phyloP scores from a whole-genome alignment of 2,329 filamentous ascomycete genomes.

The Claviceps cyperi region DNA sequence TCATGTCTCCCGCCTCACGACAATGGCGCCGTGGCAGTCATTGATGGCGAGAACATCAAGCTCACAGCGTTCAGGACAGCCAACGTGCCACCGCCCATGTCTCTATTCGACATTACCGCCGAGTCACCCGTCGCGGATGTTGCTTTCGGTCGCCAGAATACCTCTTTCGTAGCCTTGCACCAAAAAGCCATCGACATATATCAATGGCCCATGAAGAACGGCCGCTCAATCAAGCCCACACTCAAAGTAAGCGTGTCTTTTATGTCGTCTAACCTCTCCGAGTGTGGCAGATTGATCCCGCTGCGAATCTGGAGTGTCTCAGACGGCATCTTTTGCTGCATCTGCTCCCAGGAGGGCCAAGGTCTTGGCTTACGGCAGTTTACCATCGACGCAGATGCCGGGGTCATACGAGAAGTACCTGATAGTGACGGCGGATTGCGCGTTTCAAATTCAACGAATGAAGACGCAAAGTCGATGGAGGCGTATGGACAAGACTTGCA shows the following conservation, averaged over 20 bases:
- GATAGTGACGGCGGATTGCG: conserved; percentile 9
- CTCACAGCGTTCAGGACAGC: conserved; percentile 72
- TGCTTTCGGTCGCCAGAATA: conserved; percentile 51
- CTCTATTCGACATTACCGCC: conserved; percentile 56
- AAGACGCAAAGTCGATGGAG: conserved; percentile 16
- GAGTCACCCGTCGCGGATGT: conserved; percentile 56
- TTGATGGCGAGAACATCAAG: conserved; percentile 69
- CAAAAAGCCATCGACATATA: conserved; percentile 52
- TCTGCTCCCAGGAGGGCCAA: conserved; percentile 16
- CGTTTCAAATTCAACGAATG: conserved; percentile 18
- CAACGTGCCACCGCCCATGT: conserved; percentile 88
- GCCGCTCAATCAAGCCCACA: conserved; percentile 30
- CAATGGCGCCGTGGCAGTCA: conserved; percentile 63
- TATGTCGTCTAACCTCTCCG: conserved; percentile 10
- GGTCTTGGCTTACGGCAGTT: conserved; percentile 11
- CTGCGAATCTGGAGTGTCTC: conserved; percentile 20
- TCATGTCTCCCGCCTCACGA: conserved; percentile 59
- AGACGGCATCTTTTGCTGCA: conserved; percentile 15
- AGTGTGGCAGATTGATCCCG: conserved; percentile 12
- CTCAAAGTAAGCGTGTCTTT: conserved; percentile 27
- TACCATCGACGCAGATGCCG: conserved; percentile 8
- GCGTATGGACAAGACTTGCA: conserved; percentile 31
- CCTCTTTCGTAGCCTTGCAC: conserved; percentile 59
- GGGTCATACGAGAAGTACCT: conserved; percentile 6
- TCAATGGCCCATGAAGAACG: conserved; percentile 49